A percentile compares a stretch with the other conserved stretches of the same genome.
These are phyloP conservation scores for Mycena crocata DNA, from an alignment of 768 basidiomycete genomes.

Conservation along the genomic window DNA sequence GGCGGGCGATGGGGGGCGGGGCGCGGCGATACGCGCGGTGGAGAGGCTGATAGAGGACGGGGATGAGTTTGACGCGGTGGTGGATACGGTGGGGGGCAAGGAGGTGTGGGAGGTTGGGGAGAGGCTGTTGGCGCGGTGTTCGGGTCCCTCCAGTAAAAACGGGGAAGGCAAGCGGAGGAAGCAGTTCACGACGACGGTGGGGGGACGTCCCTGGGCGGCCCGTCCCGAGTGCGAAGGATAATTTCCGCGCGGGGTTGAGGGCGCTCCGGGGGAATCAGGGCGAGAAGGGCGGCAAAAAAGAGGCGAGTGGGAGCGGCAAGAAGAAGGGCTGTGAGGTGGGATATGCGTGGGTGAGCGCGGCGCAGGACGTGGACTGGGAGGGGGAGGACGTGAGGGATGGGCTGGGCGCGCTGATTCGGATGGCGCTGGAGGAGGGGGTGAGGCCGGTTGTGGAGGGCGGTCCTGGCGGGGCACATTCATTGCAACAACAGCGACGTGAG, in stretches of 20 bases:
- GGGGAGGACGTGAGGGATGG: conserved; percentile 76
- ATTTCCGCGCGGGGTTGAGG: conserved; percentile 79
- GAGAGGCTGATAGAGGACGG: conserved; percentile 63
- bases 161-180: conserved; percentile 43
- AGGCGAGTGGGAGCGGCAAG: neutral
- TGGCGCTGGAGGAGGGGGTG: conserved; percentile 56
- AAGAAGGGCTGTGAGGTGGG: conserved; percentile 57
- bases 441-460: conserved; percentile 61
- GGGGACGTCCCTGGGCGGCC: conserved; percentile 73
- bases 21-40: conserved; percentile 62
- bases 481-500: no score
- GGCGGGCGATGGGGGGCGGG: conserved; percentile 52
- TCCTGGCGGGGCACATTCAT: no score
- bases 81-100: conserved; percentile 87
- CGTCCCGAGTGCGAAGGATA: conserved; percentile 77
- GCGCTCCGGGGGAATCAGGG: conserved; percentile 54
- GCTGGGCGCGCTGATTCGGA: conserved; percentile 53
- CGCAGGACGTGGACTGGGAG: conserved; percentile 87
- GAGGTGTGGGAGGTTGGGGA: conserved; percentile 83
- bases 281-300: conserved; percentile 16
- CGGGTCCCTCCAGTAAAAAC: conserved; percentile 39
- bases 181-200: conserved; percentile 86
- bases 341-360: conserved; percentile 86
- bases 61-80: conserved; percentile 78
- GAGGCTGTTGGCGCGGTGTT: conserved; percentile 65